Evolutionary conservation across 2,329 filamentous ascomycete genomes (phyloP).

Genomic region (Aspergillus unguis): DNA sequence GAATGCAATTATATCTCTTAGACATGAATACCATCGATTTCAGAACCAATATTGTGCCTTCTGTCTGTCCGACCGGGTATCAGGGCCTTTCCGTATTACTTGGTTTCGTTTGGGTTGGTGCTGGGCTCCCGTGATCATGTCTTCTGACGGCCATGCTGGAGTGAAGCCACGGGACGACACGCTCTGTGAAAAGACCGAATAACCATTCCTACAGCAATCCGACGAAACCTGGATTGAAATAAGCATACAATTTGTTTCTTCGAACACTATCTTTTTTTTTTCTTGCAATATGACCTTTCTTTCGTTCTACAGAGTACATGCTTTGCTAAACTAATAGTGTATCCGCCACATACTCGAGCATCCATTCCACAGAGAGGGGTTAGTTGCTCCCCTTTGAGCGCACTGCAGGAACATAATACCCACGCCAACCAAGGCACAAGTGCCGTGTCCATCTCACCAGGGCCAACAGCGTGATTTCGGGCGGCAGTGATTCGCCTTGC

Average conservation of each 20-base stretch:
- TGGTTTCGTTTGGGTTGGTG: background rate
- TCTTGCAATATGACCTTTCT: background rate
- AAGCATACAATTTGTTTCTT: background rate
- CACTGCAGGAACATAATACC: slow-evolving; percentile 11
- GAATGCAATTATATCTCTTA: slow-evolving; percentile 17
- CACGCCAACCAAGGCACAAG: background rate
- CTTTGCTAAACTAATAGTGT: background rate
- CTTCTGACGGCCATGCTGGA: slow-evolving; percentile 5
- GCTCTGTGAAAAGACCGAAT: too few species aligned
- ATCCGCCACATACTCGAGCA: background rate
- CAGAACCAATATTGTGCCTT: slow-evolving; percentile 8
- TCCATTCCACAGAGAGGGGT: slow-evolving; percentile 1
- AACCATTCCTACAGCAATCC: too few species aligned
- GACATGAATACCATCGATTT: slow-evolving; percentile 21
- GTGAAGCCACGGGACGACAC: too few species aligned
- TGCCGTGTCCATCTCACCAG: slow-evolving; percentile 2
- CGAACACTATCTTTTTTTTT: background rate
- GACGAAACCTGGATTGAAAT: background rate
- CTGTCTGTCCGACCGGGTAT: background rate
- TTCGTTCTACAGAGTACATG: background rate
- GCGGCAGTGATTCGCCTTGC: slow-evolving; percentile 17
- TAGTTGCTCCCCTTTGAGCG: background rate
- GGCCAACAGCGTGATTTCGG: slow-evolving; percentile 9
- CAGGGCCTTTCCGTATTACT: background rate
- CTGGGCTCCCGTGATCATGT: slow-evolving; percentile 7